Evolutionary conservation across 2,329 filamentous ascomycete species (phyloP), one percentile per base, ranked within the genome.

Genomic region (Falciphora oryzae): DNA sequence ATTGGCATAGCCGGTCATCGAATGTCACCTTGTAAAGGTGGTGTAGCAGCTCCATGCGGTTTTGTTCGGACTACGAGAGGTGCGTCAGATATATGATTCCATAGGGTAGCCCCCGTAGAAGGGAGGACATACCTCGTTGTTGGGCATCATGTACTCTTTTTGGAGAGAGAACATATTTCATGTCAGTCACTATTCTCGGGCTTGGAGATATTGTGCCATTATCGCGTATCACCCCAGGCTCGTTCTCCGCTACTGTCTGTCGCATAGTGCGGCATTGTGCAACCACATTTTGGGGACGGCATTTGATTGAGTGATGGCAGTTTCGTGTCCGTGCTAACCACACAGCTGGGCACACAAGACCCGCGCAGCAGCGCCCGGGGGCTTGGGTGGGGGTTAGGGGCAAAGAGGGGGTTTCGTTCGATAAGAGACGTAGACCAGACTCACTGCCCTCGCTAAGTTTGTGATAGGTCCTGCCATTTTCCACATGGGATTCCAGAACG

Each of bases 91-190:
- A 44, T 27, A 25, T 62, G 10, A 35, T 7, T 2, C 35, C 59
- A n/a, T 5, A 22, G 38, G 4, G 10, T n/a, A n/a, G n/a, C n/a
- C n/a, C n/a, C n/a, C n/a, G n/a, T n/a, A n/a, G 8, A n/a, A 25
- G 27, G 27, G 18, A 18, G 13, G 56, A 44, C 63, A 65, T 59
- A 71, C 68, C 57, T 70, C 68, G 64, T 74, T 70, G 63, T 71
- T 73, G 5, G 70, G 70, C 14, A 72, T 61, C 1, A 71, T 67
- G 65, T 73, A 73, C 69, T 70, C 69, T 75, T 29, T 29, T 10
- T 0, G 22, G 25, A 7, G 44, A 44, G 22, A 11, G 16, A 53
- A n/a, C n/a, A n/a, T n/a, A 53, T 22, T 18, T 7, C 44, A 53
- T n/a, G 44, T 53, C 6, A 53, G 44, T 22, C 8, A 11, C 7